Evolutionary conservation across 352 stramenopile genomes (phyloP), one percentile per base, ranked within the genome.

Genomic region (Phytopythium chamaehyphon): DNA sequence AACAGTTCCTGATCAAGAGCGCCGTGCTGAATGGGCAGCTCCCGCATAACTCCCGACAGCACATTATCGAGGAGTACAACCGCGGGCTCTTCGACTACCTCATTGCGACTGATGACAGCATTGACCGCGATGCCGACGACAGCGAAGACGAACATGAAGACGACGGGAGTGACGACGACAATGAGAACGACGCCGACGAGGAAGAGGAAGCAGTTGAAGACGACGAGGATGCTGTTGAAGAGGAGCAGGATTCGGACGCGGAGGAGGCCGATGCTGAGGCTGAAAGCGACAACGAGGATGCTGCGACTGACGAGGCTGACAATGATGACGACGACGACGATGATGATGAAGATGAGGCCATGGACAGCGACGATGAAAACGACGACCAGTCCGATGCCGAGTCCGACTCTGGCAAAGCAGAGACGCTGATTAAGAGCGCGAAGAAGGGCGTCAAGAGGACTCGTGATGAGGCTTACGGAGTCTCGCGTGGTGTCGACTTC

Each of bases 21-120:
- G 96, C 96, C 8, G 96, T 99, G n/a, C 68, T 99, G 8, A 99
- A 99, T 68, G 92, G 93, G 9, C 96, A 99, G 74, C 68, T 99
- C 23, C 97, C 98, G 10, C 83, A 98, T 62, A 97, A 98, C 66
- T 98, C 93, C 54, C 84, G 98, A 22, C 80, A 98, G 54, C 97
- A 99, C 76, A 99, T 99, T 61, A 90, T 98, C 35, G 73, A 97
- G 33, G 81, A 97, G 70, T 97, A 89, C 68, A 96, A 97, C 69
- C 75, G 81, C n/a, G 97, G 97, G 3, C 87, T 99, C 26, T 99
- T 99, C 68, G 97, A 99, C 60, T 99, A 98, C 69, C 69, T 99
- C 12, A 99, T 99, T 60, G 96, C 97, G 7, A 99, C 97, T 9
- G 97, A 99, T 62, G 94, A 98, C 62, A 97, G 90, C 55, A 86